Evolutionary conservation across 257 asterid genomes (phyloP), one percentile per base, ranked within the genome.

Genomic region (Thymus quinquecostatus): DNA sequence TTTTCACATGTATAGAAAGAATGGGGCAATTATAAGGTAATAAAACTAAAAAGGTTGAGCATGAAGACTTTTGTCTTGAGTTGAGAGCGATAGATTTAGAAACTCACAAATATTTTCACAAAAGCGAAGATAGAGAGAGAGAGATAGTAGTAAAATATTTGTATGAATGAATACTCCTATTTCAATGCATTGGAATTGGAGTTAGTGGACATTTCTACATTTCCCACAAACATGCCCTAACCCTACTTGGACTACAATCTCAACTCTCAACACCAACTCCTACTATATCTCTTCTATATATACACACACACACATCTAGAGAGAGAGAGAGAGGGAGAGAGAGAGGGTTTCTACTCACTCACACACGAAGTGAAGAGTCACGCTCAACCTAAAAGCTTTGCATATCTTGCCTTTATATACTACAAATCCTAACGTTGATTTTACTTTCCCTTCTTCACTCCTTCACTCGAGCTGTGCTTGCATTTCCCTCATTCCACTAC

Each of bases 151-250:
- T 38, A 38, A 3, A 2, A 38, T 38, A 38, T 38, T 38, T 3
- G 1, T 38, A 38, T 1, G 49, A 64, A 45, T 65, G 78, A 66
- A 76, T 48, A n/a, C n/a, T n/a, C n/a, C n/a, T n/a, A 78, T 67
- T 77, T 76, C 81, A 79, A 82, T 21, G 66, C 62, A 63, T 79
- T 41, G 87, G 70, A 62, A 50, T 79, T 74, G 79, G 84, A 58
- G 84, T 79, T 77, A 75, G 83, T 77, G 87, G 80, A 69, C 58
- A 70, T 78, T 72, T 80, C 78, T 8, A 8, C 78, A 38, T 70
- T 78, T 78, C 82, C 85, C 83, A 83, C 88, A 76, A 80, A 80
- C 83, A 83, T 75, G 88, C 88, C 77, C 78, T 60, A 78, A 74
- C 81, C 78, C 80, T 63, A 76, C 78, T 68, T 76, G 34, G 65